Conservation (phyloP, 2,329 filamentous ascomycete species). For the Aspergillus pseudoterreus region DNA sequence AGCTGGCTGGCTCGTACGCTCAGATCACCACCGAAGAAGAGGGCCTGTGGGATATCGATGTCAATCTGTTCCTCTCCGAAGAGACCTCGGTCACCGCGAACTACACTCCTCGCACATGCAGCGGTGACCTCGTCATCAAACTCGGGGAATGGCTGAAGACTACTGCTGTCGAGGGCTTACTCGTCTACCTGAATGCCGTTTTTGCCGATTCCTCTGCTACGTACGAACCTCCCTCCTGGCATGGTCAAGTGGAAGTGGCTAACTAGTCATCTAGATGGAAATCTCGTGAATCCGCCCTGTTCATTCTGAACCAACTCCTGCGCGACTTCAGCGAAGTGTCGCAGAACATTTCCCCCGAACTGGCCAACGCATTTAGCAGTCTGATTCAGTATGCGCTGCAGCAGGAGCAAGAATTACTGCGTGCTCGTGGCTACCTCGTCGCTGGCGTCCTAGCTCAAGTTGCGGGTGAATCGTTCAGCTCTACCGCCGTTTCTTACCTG, state of each 20-base stretch:
- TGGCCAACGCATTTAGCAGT: constrained; percentile 71
- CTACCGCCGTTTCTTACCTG: constrained; percentile 35
- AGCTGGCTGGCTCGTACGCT: constrained; percentile 77
- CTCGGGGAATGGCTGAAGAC: constrained; percentile 82
- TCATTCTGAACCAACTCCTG: constrained; percentile 77
- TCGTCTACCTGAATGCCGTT: constrained; percentile 69
- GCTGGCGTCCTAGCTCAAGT: constrained; percentile 75
- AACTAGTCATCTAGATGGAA: constrained; percentile 49
- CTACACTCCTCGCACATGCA: constrained; percentile 90
- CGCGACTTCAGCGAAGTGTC: constrained; percentile 78
- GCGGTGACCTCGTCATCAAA: constrained; percentile 88
- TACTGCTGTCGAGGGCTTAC: constrained; percentile 72
- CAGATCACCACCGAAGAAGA: constrained; percentile 92
- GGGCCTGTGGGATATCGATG: constrained; percentile 92
- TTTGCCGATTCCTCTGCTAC: constrained; percentile 52
- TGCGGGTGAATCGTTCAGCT: constrained; percentile 53
- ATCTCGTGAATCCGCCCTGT: constrained; percentile 75
- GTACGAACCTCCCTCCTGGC: constrained; percentile 22
- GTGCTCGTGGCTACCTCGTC: constrained; percentile 82
- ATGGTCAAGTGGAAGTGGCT: neutral
- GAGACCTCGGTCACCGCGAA: constrained; percentile 93
- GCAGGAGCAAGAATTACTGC: constrained; percentile 68
- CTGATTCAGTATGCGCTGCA: constrained; percentile 75
- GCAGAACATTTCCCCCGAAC: constrained; percentile 64
- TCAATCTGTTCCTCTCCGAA: constrained; percentile 91